Evolutionary conservation across 805 yeast species (phyloP), one percentile per base, ranked within the genome.

Genomic region (Isabelozyma pseudorhagii): DNA sequence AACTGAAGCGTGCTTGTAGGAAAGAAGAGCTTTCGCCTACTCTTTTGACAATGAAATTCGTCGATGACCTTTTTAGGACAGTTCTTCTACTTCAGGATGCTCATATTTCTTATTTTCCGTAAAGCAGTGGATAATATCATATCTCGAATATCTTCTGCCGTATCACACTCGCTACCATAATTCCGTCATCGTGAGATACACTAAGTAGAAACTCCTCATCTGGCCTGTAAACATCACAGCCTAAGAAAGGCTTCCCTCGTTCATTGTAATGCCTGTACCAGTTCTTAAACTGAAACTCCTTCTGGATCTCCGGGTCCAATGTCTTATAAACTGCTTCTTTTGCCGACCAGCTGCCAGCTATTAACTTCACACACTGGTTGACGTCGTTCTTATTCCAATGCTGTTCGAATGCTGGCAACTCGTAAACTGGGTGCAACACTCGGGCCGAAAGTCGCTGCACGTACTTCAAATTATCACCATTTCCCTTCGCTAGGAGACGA

Each of bases 271-370:
- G 43, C 41, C 83, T 77, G 58, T 71, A 81, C 91, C 94, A 88
- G 4, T 80, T 62, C 7, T 69, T 75, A 70, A 88, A 85, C 27
- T 59, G 62, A 59, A 86, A 87, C 2, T 7, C 7, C n/a, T 46
- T 45, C 61, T 88, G 94, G 39, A 78, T 80, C 3, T 52, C 53
- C 1, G 56, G 46, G 44, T 75, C 79, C 49, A 88, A 62, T 0
- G 84, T 73, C 62, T 88, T 88, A 62, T 71, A 88, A 8, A 86
- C 59, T 0, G 94, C 92, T 57, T 88, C 96, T 55, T 88, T 88
- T 8, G 80, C 69, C 8, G 90, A 84, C 96, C 96, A 88, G 15
- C 66, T 56, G 2, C 82, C 81, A 1, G 89, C 79, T 15, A 87
- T 62, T 3, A 71, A 59, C 36, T 61, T 60, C 8, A 69, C 62